Evolutionary conservation across 2,329 filamentous ascomycete genomes (phyloP).

Genomic region (Didymella lethalis): DNA sequence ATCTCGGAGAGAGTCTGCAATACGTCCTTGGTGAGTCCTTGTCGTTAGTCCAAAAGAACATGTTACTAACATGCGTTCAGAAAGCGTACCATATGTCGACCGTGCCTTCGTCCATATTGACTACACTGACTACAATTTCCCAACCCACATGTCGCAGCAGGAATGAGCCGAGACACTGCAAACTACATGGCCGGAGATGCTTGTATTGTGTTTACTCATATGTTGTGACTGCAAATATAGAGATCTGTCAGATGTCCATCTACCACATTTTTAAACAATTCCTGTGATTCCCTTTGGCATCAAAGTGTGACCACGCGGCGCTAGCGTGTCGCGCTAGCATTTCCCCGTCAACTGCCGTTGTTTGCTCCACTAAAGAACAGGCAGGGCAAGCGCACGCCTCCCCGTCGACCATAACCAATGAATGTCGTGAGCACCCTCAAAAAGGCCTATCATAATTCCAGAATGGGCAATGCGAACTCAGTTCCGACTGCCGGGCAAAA

Average conservation of each 20-base stretch:
- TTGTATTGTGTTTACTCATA: neutral
- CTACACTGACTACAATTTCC: slow-evolving; percentile 60
- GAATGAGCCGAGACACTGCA: slow-evolving; percentile 30
- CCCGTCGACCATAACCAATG: slow-evolving; percentile 16
- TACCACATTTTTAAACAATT: neutral
- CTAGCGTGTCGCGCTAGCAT: slow-evolving; percentile 14
- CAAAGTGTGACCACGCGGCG: slow-evolving; percentile 10
- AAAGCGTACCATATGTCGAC: slow-evolving; percentile 79
- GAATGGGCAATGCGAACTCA: slow-evolving; percentile 20
- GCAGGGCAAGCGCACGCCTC: slow-evolving; percentile 17
- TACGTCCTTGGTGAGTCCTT: slow-evolving; percentile 71
- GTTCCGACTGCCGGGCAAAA: slow-evolving; percentile 17
- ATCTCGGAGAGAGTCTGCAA: slow-evolving; percentile 78
- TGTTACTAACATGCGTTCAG: slow-evolving; percentile 27
- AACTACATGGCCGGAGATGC: neutral
- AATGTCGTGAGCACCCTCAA: slow-evolving; percentile 23
- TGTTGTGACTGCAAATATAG: neutral
- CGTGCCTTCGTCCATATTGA: slow-evolving; percentile 63
- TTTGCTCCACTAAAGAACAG: slow-evolving; percentile 14
- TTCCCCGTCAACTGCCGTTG: slow-evolving; percentile 9
- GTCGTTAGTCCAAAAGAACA: neutral
- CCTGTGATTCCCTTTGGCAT: neutral
- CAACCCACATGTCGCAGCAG: slow-evolving; percentile 60
- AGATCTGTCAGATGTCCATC: neutral
- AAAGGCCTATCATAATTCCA: slow-evolving; percentile 13